A percentile compares a stretch with the other conserved stretches of the same genome.
phyloP scores from a whole-genome alignment of 106 monocot species.

The Dendrobium huoshanense region DNA sequence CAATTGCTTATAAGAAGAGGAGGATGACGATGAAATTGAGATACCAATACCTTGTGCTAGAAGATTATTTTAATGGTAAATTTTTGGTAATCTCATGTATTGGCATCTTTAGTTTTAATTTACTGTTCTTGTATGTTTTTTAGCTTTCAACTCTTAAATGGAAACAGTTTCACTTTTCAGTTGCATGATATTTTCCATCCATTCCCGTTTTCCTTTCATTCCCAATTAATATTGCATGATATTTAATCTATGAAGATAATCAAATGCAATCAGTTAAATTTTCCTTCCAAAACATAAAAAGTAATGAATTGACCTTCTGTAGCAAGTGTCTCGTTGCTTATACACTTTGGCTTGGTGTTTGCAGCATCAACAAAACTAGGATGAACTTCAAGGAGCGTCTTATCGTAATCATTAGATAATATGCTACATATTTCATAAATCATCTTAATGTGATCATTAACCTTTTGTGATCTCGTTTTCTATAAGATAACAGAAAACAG shows the following conservation, averaged over 20 bases:
- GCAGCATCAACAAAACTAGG: slow-evolving; percentile 38
- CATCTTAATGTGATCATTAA: slow-evolving; percentile 32
- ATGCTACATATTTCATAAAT: slow-evolving; percentile 53
- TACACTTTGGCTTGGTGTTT: slow-evolving; percentile 39
- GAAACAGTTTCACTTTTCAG: no score
- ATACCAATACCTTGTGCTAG: no score
- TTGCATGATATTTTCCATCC: no score
- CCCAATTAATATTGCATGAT: no score
- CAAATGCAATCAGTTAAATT: background rate
- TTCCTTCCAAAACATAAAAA: background rate
- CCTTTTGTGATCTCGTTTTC: slow-evolving; percentile 57
- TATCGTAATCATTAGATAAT: slow-evolving; percentile 51
- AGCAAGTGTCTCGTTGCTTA: slow-evolving; percentile 67
- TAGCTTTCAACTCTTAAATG: no score
- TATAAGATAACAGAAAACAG: slow-evolving; percentile 25
- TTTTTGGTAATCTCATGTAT: no score
- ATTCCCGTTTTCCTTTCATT: background rate
- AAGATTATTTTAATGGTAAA: no score
- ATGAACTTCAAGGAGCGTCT: slow-evolving; percentile 53
- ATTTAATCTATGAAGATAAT: background rate
- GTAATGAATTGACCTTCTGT: slow-evolving; percentile 48
- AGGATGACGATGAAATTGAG: no score
- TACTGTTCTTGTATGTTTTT: no score
- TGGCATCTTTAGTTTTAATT: no score
- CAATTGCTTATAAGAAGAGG: no score